Evolutionary conservation across 2,329 filamentous ascomycete species (phyloP), one percentile per base, ranked within the genome.

Genomic region (Cadophora malorum): DNA sequence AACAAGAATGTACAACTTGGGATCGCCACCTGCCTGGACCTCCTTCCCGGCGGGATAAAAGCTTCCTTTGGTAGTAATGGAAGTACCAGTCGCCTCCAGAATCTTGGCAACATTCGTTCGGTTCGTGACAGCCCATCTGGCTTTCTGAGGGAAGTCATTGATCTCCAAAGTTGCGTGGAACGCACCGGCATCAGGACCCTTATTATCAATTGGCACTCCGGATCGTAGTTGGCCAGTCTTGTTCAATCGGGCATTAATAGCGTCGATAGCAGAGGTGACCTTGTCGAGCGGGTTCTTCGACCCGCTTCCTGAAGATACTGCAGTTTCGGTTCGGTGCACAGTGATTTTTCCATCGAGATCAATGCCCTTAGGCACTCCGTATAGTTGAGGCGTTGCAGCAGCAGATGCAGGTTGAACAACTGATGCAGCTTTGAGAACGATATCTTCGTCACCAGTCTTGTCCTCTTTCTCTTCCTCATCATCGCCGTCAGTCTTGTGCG

Each of bases 91-190:
- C 10, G 92, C 88, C 77, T 99, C 96, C 72, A 99, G 86, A 74
- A 99, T 97, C 84, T 98, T 99, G 74, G 95, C 94, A 67, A 99
- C 96, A 76, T 99, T 99, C 45, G 96, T 98, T 72, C 96, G 89
- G 79, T 99, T 99, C 49, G 96, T 99, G 81, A 99, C 96, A 12
- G 94, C 95, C 96, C 96, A 99, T 74, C 96, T 89, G 71, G 96
- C 96, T 84, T 97, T 98, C 79, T 99, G 96, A 41, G 96, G 96
- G 80, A 98, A 98, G 81, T 99, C 96, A 80, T 99, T 99, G 87
- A 99, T 99, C 80, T 98, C 96, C 70, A 99, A 85, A 4, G 95
- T 98, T 19, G 96, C 94, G 79, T 99, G 96, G 85, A 94, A 99
- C 0, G 94, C 94, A 63, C 96, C 96, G 3, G 96, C 96, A 79